Evolutionary conservation across 345 rosid genomes (phyloP).

Genomic region (Populus pruinosa): DNA sequence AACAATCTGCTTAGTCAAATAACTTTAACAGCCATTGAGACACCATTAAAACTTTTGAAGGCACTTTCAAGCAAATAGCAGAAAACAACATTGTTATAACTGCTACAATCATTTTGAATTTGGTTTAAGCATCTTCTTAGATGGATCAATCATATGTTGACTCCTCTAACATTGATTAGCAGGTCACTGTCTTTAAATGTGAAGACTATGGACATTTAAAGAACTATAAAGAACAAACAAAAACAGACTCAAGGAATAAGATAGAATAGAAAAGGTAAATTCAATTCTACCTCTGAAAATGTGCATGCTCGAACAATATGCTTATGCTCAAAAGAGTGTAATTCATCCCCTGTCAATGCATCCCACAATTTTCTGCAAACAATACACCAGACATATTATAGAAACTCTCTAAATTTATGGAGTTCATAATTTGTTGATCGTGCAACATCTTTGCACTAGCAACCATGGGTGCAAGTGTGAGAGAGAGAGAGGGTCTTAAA

Average conservation of each 20-base stretch:
- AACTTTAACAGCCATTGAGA: neutral
- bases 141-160: neutral
- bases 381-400: neutral
- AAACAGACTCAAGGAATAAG: neutral
- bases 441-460: neutral
- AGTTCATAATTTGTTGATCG: neutral
- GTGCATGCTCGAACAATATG: slow-evolving; percentile 46
- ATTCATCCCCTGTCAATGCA: slow-evolving; percentile 40
- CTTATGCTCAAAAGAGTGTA: slow-evolving; percentile 46
- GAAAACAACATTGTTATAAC: neutral
- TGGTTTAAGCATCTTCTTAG: neutral
- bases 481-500: neutral
- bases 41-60: neutral
- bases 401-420: neutral
- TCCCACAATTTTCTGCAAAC: slow-evolving; percentile 44
- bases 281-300: slow-evolving; percentile 37
- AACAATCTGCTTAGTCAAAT: neutral
- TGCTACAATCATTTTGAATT: neutral
- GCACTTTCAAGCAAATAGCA: neutral
- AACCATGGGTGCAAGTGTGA: neutral
- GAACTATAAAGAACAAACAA: neutral
- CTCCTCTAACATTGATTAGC: neutral
- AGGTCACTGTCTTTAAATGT: neutral
- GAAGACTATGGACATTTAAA: neutral
- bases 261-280: neutral